Percentiles rank a stretch among this genome's conserved stretches.
Evolutionary conservation across 1,284 basidiomycete species (phyloP).

Genomic region (Meira nashicola): DNA sequence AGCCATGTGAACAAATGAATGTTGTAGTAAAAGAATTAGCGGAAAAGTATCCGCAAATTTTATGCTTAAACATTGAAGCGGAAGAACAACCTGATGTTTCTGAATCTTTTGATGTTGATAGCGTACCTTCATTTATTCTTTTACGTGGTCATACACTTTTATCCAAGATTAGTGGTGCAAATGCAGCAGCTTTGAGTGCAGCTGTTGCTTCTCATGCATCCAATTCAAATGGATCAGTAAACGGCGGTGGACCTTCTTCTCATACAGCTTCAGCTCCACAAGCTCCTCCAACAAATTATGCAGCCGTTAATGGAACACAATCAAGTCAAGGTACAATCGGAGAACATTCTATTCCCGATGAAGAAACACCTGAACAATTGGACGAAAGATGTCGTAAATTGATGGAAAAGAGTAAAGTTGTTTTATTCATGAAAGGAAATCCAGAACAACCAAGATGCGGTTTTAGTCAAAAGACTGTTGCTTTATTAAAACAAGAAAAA

Average conservation of each 20-base stretch:
- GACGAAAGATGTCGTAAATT: slow-evolving; percentile 62
- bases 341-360: slow-evolving; percentile 28
- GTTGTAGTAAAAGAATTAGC: slow-evolving; percentile 58
- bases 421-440: slow-evolving; percentile 97
- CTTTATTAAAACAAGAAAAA: slow-evolving; percentile 61
- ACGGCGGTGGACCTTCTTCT: slow-evolving; percentile 24
- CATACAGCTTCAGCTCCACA: slow-evolving; percentile 35
- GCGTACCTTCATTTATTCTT: slow-evolving; percentile 80
- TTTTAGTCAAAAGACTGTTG: slow-evolving; percentile 69
- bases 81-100: slow-evolving; percentile 81
- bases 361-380: slow-evolving; percentile 66
- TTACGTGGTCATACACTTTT: slow-evolving; percentile 85
- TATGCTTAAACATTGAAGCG: slow-evolving; percentile 88
- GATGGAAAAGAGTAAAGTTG: slow-evolving; percentile 66
- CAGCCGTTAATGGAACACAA: slow-evolving; percentile 13
- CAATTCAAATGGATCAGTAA: slow-evolving; percentile 36
- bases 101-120: slow-evolving; percentile 86
- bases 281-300: slow-evolving; percentile 34
- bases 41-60: slow-evolving; percentile 64
- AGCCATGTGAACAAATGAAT: slow-evolving; percentile 52
- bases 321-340: slow-evolving; percentile 2
- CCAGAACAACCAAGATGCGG: slow-evolving; percentile 70
- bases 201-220: slow-evolving; percentile 60
- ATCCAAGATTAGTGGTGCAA: slow-evolving; percentile 73
- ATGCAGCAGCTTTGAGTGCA: slow-evolving; percentile 66